phyloP scores from a whole-genome alignment of 2,329 filamentous ascomycete genomes.

The Sporothrix phasma region DNA sequence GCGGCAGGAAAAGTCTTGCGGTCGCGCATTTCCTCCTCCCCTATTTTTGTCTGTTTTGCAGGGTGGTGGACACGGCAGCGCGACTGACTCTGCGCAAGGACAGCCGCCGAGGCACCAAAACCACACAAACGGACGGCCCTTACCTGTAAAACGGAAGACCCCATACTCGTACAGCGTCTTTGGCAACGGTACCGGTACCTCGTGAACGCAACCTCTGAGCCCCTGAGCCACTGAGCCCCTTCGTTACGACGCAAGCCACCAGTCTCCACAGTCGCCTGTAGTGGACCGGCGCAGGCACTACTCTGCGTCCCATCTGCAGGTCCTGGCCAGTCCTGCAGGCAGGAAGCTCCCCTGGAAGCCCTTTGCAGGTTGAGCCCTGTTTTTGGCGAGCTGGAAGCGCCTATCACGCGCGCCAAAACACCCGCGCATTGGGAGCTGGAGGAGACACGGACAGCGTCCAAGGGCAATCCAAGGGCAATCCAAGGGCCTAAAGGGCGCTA shows the following conservation, averaged over 20 bases:
- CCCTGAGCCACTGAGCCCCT: no score
- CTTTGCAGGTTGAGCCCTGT: background rate
- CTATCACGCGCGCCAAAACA: background rate
- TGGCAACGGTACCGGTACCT: slow-evolving; percentile 2
- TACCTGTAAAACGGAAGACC: background rate
- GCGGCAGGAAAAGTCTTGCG: slow-evolving; percentile 17
- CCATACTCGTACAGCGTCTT: background rate
- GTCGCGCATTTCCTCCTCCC: slow-evolving; percentile 3
- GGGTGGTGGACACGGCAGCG: slow-evolving; percentile 3
- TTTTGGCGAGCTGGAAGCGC: background rate
- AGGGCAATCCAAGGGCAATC: background rate
- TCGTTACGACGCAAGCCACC: background rate
- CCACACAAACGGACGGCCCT: background rate
- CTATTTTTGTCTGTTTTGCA: slow-evolving; percentile 5
- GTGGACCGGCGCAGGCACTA: background rate
- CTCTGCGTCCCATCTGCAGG: background rate
- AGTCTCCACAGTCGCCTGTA: background rate
- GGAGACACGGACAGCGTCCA: background rate
- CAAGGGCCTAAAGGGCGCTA: background rate
- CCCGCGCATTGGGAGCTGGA: background rate
- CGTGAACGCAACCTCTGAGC: background rate
- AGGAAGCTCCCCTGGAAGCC: background rate
- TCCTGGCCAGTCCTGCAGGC: background rate
- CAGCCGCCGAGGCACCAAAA: slow-evolving; percentile 10
- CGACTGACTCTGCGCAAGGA: background rate